Evolutionary conservation across 163 green algal genomes (phyloP).

Genomic region (Chlorella variabilis): DNA sequence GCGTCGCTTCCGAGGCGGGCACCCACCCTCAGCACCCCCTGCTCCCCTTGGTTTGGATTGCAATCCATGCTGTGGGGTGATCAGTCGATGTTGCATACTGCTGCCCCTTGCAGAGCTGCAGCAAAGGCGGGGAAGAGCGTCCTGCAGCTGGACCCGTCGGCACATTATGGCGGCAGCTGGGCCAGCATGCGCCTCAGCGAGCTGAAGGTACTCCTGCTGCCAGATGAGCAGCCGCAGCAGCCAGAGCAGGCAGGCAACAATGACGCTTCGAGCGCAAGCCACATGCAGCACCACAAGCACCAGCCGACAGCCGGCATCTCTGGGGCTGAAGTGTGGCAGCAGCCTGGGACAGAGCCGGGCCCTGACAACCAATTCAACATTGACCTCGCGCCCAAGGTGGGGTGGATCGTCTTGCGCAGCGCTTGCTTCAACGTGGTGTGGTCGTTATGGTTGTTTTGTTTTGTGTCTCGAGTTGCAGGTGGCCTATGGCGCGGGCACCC

Average conservation of each 20-base stretch:
- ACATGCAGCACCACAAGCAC: background rate
- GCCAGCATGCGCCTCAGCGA: constrained; percentile 51
- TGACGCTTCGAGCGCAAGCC: background rate
- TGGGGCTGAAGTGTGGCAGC: background rate
- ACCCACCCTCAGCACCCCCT: no score
- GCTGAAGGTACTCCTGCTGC: constrained; percentile 6
- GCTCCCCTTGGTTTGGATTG: no score
- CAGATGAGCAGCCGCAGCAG: background rate
- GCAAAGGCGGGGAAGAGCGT: constrained; percentile 68
- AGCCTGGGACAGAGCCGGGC: constrained; percentile 26
- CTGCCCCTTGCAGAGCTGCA: constrained; percentile 51
- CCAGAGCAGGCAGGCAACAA: background rate
- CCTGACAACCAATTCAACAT: constrained; percentile 50
- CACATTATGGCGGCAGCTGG: constrained; percentile 73
- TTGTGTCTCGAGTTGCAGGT: no score
- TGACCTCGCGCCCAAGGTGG: constrained; percentile 61
- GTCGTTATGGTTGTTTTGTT: no score
- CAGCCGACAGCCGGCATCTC: background rate
- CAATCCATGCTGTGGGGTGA: no score
- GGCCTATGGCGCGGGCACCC: constrained; percentile 48
- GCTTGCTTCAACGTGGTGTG: no score
- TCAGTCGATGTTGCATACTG: background rate
- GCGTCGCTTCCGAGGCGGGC: no score
- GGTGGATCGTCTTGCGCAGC: no score
- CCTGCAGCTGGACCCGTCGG: constrained; percentile 71